Evolutionary conservation across 2,329 filamentous ascomycete species (phyloP).

Genomic region (Hymenoscyphus linearis): DNA sequence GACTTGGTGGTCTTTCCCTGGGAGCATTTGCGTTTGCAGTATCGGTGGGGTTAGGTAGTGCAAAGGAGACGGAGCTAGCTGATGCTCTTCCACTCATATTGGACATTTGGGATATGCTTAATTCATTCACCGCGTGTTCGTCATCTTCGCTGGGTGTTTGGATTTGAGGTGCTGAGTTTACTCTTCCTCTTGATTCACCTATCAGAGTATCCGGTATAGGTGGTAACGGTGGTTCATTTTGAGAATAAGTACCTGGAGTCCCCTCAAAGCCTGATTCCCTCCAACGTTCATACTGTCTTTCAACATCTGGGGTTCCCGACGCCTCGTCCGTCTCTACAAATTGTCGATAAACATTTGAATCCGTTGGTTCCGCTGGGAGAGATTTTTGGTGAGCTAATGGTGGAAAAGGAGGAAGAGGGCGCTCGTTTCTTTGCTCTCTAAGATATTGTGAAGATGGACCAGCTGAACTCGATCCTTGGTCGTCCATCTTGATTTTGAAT

Average conservation of each 20-base stretch:
- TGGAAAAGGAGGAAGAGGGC: conserved; percentile 9
- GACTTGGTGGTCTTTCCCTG: conserved; percentile 2
- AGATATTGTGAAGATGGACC: background rate
- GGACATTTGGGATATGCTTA: background rate
- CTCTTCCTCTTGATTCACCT: conserved; percentile 8
- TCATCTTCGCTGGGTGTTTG: background rate
- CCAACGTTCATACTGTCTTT: conserved; percentile 6
- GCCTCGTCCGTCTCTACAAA: background rate
- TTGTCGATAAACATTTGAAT: background rate
- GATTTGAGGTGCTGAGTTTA: conserved; percentile 5
- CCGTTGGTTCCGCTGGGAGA: background rate
- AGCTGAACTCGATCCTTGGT: background rate
- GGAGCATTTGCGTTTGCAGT: background rate
- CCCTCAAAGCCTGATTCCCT: conserved; percentile 6
- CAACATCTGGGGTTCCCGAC: background rate
- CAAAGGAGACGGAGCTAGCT: background rate
- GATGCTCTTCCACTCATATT: background rate
- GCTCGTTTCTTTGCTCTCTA: conserved; percentile 1
- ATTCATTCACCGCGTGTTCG: background rate
- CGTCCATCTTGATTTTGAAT: conserved; percentile 1
- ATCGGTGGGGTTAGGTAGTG: background rate
- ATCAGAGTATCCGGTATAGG: background rate
- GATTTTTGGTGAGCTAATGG: background rate
- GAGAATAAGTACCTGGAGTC: conserved; percentile 1
- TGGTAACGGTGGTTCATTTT: background rate